Evolutionary conservation across 2,329 filamentous ascomycete species (phyloP).

Genomic region (Fusarium circinatum): DNA sequence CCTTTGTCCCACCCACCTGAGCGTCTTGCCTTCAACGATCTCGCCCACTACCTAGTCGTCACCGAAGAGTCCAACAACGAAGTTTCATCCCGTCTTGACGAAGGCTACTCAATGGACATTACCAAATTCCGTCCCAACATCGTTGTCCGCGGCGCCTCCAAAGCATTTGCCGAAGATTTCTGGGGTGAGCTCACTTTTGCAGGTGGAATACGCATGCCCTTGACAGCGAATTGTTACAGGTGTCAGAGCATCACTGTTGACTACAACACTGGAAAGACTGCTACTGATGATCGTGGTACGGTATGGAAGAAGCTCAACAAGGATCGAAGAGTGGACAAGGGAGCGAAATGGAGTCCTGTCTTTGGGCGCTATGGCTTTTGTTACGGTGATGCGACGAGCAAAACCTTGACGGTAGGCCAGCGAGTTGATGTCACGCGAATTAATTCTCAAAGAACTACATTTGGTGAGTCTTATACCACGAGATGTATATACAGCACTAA

Average conservation of each 20-base stretch:
- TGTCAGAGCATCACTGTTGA: constrained; percentile 43
- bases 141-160: constrained; percentile 34
- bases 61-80: constrained; percentile 41
- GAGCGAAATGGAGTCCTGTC: constrained; percentile 40
- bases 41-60: constrained; percentile 40
- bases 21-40: constrained; percentile 29
- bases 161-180: constrained; percentile 32
- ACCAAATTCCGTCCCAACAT: constrained; percentile 43
- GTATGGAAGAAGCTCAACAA: constrained; percentile 43
- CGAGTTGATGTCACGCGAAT: constrained; percentile 16
- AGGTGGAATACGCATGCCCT: constrained; percentile 26
- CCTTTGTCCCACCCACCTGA: constrained; percentile 17
- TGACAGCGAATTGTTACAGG: constrained; percentile 39
- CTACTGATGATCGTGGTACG: constrained; percentile 29
- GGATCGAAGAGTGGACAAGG: constrained; percentile 36
- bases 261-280: constrained; percentile 34
- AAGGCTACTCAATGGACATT: constrained; percentile 32
- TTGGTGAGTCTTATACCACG: constrained; percentile 17
- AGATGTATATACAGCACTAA: background rate
- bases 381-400: constrained; percentile 16
- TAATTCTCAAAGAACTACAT: constrained; percentile 28
- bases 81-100: constrained; percentile 20
- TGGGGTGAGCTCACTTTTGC: constrained; percentile 36
- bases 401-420: constrained; percentile 20
- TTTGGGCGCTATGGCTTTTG: constrained; percentile 42